Evolutionary conservation across 805 yeast species (phyloP), one percentile per base, ranked within the genome.

Genomic region (Nakazawaea siamensis): DNA sequence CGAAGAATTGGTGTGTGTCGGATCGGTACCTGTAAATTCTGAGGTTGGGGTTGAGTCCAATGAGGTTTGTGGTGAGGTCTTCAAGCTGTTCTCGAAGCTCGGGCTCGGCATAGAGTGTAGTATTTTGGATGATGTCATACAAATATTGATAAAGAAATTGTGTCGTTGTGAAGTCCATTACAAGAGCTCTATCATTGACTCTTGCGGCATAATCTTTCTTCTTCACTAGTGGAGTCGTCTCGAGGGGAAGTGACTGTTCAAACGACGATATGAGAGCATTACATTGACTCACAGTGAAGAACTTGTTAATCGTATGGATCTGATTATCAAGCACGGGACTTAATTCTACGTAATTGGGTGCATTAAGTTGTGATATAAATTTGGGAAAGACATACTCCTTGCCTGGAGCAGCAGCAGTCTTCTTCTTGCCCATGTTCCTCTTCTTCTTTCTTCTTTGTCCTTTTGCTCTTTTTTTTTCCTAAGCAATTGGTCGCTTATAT

Each of bases 191-290:
- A 43, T 75, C 82, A 43, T 76, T 76, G 28, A 62, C 64, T 25
- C 83, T 53, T 0, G 73, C 71, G 2, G 82, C 82, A 43, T 73
- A 76, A 9, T 62, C 66, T 41, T 60, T 70, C 23, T 69, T 62
- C 39, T 69, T 70, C 8, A 62, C 49, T 35, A 63, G 39, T 2
- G 73, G 76, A 0, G 76, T 72, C 0, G 75, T 70, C 38, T 58
- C 70, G 13, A 72, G 23, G 4, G 39, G 45, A 14, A 49, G 31
- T 2, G 33, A 25, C 1, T 34, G 37, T 24, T 48, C 50, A 27
- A 64, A 57, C 3, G 60, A 51, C 13, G 44, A 39, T 10, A 68
- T 60, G 31, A 68, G 39, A 26, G 63, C 69, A 32, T 55, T 45
- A 45, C 73, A 66, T 28, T 64, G 45, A 9, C 54, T 53, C 6